Conservation (phyloP, 2,329 filamentous ascomycete genomes). For the Sarocladium kiliense region DNA sequence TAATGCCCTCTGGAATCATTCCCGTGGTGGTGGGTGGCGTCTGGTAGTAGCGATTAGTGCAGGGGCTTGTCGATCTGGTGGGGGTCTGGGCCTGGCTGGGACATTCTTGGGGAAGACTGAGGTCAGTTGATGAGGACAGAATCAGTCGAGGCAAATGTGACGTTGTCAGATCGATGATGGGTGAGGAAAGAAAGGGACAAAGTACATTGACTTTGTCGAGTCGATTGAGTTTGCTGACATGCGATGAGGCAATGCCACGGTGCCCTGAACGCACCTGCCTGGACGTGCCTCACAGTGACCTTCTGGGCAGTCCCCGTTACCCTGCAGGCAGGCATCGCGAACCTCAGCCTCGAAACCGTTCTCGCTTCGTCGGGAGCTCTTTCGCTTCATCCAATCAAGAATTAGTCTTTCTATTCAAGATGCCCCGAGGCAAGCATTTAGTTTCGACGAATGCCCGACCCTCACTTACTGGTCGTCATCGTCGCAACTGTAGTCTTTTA, state of each 20-base stretch:
- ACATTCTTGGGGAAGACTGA: background rate
- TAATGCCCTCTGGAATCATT: background rate
- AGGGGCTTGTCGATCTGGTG: slow-evolving; percentile 3
- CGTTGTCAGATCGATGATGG: background rate
- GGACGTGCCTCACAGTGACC: background rate
- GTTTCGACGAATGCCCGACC: too few relatives aligned
- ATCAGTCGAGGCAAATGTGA: background rate
- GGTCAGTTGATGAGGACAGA: background rate
- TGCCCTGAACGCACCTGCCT: background rate
- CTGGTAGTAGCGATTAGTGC: background rate
- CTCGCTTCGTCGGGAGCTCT: too few relatives aligned
- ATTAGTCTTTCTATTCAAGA: too few relatives aligned
- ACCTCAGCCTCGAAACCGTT: background rate
- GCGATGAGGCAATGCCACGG: background rate
- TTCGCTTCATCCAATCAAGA: too few relatives aligned
- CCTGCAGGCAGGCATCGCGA: background rate
- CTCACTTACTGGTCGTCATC: too few relatives aligned
- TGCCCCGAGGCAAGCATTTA: too few relatives aligned
- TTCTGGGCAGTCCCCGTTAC: background rate
- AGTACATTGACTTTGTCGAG: background rate
- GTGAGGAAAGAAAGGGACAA: background rate
- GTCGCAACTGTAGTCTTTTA: too few relatives aligned
- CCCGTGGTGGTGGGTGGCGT: background rate
- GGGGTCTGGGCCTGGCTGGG: background rate
- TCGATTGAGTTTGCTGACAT: background rate